phyloP scores from a whole-genome alignment of 2,329 filamentous ascomycete genomes.

The Chaetomium sp. region DNA sequence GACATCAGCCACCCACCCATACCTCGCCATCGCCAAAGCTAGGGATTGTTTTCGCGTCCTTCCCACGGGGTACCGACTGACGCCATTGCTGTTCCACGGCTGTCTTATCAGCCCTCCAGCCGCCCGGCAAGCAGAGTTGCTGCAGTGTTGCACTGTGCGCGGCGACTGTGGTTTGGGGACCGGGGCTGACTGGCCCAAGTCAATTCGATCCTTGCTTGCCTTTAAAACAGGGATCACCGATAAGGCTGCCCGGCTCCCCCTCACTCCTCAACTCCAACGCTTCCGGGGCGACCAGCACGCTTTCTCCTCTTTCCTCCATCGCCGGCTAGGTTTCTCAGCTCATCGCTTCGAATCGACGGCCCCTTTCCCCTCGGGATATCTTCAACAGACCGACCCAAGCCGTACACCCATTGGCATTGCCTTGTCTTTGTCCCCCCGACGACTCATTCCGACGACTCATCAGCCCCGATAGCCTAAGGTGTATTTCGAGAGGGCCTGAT shows the following conservation, averaged over 20 bases:
- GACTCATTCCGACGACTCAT: neutral
- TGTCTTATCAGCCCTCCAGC: conserved; percentile 23
- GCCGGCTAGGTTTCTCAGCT: neutral
- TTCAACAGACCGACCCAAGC: conserved; percentile 6
- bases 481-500: neutral
- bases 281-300: neutral
- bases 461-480: neutral
- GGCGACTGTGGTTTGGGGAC: neutral
- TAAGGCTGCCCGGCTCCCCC: conserved; percentile 21
- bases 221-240: conserved; percentile 23
- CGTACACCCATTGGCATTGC: neutral
- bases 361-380: neutral
- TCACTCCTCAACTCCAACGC: conserved; percentile 1
- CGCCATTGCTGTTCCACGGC: conserved; percentile 18
- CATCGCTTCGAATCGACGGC: neutral
- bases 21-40: too few relatives aligned
- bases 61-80: conserved; percentile 1
- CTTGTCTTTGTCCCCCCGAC: neutral
- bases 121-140: neutral
- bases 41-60: too few relatives aligned
- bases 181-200: neutral
- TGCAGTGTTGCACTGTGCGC: conserved; percentile 2
- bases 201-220: neutral
- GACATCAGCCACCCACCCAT: too few relatives aligned
- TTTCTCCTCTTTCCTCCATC: neutral